These are phyloP conservation scores for Neofusicoccum umdonicola DNA, from an alignment of 2,329 filamentous ascomycete species.

Conservation along the genomic window DNA sequence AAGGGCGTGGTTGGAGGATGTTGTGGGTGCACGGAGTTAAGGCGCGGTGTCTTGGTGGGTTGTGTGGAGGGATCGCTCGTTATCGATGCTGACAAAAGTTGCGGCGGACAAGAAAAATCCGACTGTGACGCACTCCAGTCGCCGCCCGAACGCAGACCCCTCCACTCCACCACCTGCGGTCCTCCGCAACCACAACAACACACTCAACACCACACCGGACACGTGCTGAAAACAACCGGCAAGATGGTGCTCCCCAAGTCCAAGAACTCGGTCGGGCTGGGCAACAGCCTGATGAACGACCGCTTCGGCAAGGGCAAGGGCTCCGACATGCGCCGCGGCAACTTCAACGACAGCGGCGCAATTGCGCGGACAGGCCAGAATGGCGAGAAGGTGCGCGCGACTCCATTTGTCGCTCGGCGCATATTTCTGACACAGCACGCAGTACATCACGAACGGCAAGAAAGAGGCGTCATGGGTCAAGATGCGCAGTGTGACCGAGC, in stretches of 20 bases:
- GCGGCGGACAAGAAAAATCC: slow-evolving; percentile 17
- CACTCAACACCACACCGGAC: slow-evolving; percentile 18
- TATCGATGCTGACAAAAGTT: slow-evolving; percentile 19
- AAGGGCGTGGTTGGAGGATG: not conserved
- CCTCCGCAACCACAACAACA: slow-evolving; percentile 22
- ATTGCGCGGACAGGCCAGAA: slow-evolving; percentile 71
- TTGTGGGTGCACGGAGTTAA: slow-evolving; percentile 3
- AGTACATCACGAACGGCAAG: slow-evolving; percentile 87
- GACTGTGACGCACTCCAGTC: slow-evolving; percentile 14
- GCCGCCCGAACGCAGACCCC: slow-evolving; percentile 10
- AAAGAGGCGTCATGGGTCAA: slow-evolving; percentile 97
- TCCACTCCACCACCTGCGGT: slow-evolving; percentile 20
- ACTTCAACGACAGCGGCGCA: slow-evolving; percentile 53
- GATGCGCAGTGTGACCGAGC: slow-evolving; percentile 98
- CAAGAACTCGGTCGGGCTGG: slow-evolving; percentile 90
- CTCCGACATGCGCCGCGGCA: slow-evolving; percentile 72
- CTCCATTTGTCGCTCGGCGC: too few relatives aligned
- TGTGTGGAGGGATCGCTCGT: not conserved
- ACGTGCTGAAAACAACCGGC: slow-evolving; percentile 21
- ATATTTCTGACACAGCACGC: slow-evolving; percentile 28
- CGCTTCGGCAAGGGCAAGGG: slow-evolving; percentile 94
- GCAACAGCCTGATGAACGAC: slow-evolving; percentile 98
- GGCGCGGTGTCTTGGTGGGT: slow-evolving; percentile 9
- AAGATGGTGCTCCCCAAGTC: slow-evolving; percentile 82
- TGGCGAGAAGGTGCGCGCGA: slow-evolving; percentile 63